These are phyloP conservation scores for Ceratocystis variospora DNA, from an alignment of 2,329 filamentous ascomycete genomes.

Conservation along the genomic window DNA sequence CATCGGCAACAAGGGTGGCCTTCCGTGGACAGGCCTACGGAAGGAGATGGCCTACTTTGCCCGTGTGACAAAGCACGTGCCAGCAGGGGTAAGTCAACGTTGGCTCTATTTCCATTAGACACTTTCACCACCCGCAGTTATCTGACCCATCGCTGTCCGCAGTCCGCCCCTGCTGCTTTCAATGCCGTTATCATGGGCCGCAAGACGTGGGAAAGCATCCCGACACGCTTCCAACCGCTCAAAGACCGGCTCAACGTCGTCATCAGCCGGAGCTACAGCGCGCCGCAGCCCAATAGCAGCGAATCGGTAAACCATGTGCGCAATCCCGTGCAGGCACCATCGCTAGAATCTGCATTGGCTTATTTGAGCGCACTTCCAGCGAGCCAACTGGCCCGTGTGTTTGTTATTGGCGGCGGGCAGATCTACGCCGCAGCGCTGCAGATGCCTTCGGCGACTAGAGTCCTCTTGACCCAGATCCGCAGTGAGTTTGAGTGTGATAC, in stretches of 20 bases:
- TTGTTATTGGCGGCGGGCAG: conserved; percentile 80
- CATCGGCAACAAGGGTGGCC: conserved; percentile 63
- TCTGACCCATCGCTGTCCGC: not conserved
- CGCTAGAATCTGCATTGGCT: conserved; percentile 44
- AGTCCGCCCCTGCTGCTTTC: conserved; percentile 27
- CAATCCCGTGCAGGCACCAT: conserved; percentile 43
- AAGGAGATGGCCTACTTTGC: conserved; percentile 94
- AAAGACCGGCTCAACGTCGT: conserved; percentile 71
- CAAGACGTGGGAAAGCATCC: conserved; percentile 92
- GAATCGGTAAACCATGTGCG: conserved; percentile 11
- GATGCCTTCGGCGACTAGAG: conserved; percentile 41
- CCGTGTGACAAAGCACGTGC: conserved; percentile 62
- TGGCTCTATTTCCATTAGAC: not conserved
- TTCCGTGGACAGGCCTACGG: conserved; percentile 82
- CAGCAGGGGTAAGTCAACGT: conserved; percentile 27
- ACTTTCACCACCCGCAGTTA: not conserved
- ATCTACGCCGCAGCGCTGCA: conserved; percentile 63
- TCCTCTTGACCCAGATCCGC: conserved; percentile 57
- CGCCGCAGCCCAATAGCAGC: conserved; percentile 19
- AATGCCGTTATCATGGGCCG: conserved; percentile 94
- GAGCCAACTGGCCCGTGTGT: conserved; percentile 43
- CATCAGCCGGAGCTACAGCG: conserved; percentile 44
- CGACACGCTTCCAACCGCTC: conserved; percentile 62
- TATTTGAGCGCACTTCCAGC: conserved; percentile 26
- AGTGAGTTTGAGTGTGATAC: conserved; percentile 64